A percentile compares a stretch with the other conserved stretches of the same genome.
phyloP scores from a whole-genome alignment of 2,329 filamentous ascomycete species.

The Alternaria incomplexa region DNA sequence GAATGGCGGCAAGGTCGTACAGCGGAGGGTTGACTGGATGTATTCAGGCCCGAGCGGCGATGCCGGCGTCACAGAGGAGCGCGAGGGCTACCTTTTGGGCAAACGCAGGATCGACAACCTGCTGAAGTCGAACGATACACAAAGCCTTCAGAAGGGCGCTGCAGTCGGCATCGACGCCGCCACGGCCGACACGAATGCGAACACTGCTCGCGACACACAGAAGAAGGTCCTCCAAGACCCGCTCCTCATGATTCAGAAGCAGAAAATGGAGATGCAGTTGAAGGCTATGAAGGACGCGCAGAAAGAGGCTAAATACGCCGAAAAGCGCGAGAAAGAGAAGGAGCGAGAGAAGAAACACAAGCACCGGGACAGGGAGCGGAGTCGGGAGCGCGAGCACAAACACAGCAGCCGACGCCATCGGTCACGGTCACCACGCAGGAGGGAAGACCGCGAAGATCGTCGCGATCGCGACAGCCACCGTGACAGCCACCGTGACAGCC shows the following conservation, averaged over 20 bases:
- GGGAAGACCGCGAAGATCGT: constrained; percentile 26
- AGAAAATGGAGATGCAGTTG: constrained; percentile 69
- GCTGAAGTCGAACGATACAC: constrained; percentile 76
- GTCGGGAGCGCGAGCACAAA: constrained; percentile 22
- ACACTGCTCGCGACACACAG: constrained; percentile 78
- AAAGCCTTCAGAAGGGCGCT: constrained; percentile 70
- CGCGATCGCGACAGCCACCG: constrained; percentile 25
- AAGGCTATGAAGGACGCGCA: constrained; percentile 66
- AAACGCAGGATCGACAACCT: constrained; percentile 91
- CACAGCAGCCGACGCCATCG: constrained; percentile 41
- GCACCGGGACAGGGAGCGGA: constrained; percentile 43
- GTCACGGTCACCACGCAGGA: constrained; percentile 45
- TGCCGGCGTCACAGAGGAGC: constrained; percentile 74
- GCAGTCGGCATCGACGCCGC: constrained; percentile 56
- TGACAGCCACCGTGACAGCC: constrained; percentile 24
- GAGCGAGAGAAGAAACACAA: constrained; percentile 57
- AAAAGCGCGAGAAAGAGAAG: constrained; percentile 43
- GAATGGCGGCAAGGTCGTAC: constrained; percentile 82
- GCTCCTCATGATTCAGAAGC: constrained; percentile 88
- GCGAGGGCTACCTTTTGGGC: constrained; percentile 89
- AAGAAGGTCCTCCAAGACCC: constrained; percentile 90
- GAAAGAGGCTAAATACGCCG: constrained; percentile 46
- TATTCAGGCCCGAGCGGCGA: constrained; percentile 85
- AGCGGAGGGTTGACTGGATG: constrained; percentile 96
- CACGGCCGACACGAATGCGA: constrained; percentile 61